Conservation (phyloP, 176 grass and related monocot genomes). For the Microstegium vimineum region DNA sequence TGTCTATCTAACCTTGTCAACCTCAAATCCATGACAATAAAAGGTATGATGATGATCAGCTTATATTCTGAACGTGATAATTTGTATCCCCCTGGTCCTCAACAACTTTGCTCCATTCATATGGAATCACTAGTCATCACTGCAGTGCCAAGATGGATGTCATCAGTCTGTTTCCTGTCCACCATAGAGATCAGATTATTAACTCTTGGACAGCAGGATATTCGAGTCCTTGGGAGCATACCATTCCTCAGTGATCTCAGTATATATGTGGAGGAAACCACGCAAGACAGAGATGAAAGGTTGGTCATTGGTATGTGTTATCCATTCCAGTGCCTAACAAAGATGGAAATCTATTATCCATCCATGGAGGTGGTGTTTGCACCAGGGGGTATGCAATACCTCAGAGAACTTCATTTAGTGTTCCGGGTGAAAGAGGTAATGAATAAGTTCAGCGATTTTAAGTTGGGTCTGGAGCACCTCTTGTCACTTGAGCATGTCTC, state of each 20-base stretch:
- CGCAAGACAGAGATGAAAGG: neutral
- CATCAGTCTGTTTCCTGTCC: neutral
- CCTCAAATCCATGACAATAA: neutral
- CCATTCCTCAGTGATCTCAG: neutral
- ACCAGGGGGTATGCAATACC: neutral
- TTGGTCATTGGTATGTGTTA: neutral
- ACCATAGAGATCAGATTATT: neutral
- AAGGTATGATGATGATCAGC: accelerated
- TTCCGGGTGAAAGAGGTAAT: neutral
- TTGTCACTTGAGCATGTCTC: neutral
- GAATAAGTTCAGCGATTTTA: neutral
- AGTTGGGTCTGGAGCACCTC: neutral
- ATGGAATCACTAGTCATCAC: neutral
- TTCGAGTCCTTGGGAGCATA: constrained; percentile 6
- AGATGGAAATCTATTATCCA: accelerated
- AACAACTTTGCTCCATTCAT: neutral
- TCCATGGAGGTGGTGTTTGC: neutral
- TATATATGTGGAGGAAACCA: accelerated
- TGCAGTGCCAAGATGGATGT: constrained; percentile 10
- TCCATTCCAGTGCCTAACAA: neutral
- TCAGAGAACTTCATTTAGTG: neutral
- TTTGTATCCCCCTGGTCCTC: neutral
- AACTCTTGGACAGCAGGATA: neutral
- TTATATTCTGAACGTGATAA: neutral
- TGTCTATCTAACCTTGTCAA: neutral